Evolutionary conservation across 2,329 filamentous ascomycete species (phyloP), one percentile per base, ranked within the genome.

Genomic region (Paracamarosporium sp.): DNA sequence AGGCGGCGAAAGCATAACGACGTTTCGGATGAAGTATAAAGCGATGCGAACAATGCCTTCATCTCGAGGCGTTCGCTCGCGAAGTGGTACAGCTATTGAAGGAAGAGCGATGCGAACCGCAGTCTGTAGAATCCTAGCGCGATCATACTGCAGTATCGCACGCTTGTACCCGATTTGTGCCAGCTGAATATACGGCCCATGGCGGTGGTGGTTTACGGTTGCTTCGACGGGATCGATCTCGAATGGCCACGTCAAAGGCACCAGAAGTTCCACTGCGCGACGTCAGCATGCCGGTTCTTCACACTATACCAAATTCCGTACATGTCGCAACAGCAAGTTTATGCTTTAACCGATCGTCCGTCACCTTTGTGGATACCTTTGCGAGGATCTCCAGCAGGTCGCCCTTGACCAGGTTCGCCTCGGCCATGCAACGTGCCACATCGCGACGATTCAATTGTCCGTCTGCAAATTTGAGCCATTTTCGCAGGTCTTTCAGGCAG

Each of bases 401-500:
- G 50, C 92, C 91, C 71, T 90, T 90, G 55, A 98, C 86, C n/a
- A 99, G 78, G 71, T 97, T 97, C 43, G 93, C 90, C 76, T 98
- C 93, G 71, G 92, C 89, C 65, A 98, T 83, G 75, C 93, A 97
- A 78, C 95, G 86, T 60, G 94, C 93, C 58, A 99, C 95, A 73
- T 99, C 95, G 83, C 96, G 90, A 65, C 94, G 90, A 74, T 97
- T 96, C 63, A 90, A 88, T 75, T 96, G 96, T 74, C 96, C 91
- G 76, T 97, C 93, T 82, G 95, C 95, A 62, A 97, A 87, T 67
- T 92, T 93, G 65, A 99, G 85, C 95, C 95, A 99, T 86, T 90
- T 90, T 73, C 95, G 94, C 53, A 99, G 84, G 78, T 99, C 95
- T 61, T 94, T 93, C 56, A 99, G 83, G 71, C 93, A 95, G 56